Evolutionary conservation across 306 rosid genomes (phyloP).

Genomic region (Quillaja saponaria): DNA sequence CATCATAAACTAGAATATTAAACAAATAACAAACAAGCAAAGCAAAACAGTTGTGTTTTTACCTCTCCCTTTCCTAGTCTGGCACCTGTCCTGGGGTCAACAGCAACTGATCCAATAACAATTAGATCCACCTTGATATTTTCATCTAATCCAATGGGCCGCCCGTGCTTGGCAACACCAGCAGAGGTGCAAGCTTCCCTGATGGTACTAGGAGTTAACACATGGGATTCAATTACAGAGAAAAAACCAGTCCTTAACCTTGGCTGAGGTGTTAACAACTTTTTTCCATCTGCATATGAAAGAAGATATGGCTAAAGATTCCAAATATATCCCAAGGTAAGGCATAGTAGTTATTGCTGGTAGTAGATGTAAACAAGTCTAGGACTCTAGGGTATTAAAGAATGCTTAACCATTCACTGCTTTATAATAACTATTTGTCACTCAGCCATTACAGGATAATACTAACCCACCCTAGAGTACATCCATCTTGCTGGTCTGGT

Average conservation of each 20-base stretch:
- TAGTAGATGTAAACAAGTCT: too few species aligned
- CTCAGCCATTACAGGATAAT: too few species aligned
- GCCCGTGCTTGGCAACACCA: conserved; percentile 80
- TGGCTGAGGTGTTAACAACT: conserved; percentile 88
- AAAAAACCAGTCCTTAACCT: conserved; percentile 89
- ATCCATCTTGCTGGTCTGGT: too few species aligned
- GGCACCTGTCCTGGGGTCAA: conserved; percentile 88
- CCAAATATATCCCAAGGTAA: too few species aligned
- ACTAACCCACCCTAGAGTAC: too few species aligned
- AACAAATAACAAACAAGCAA: conserved; percentile 13
- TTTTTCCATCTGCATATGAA: conserved; percentile 62
- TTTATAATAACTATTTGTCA: too few species aligned
- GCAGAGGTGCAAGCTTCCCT: conserved; percentile 77
- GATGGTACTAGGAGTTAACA: conserved; percentile 50
- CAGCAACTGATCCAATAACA: conserved; percentile 89
- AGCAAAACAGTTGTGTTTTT: conserved; percentile 16
- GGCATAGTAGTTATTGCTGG: too few species aligned
- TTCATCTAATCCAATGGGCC: conserved; percentile 79
- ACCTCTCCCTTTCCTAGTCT: conserved; percentile 98
- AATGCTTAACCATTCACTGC: too few species aligned
- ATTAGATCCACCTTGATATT: conserved; percentile 82
- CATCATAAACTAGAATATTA: too few species aligned
- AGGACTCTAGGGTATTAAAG: too few species aligned
- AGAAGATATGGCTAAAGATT: too few species aligned
- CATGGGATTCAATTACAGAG: conserved; percentile 59